Conservation (phyloP, 495 filamentous ascomycete genomes). For the Hyaloscypha bicolor region DNA sequence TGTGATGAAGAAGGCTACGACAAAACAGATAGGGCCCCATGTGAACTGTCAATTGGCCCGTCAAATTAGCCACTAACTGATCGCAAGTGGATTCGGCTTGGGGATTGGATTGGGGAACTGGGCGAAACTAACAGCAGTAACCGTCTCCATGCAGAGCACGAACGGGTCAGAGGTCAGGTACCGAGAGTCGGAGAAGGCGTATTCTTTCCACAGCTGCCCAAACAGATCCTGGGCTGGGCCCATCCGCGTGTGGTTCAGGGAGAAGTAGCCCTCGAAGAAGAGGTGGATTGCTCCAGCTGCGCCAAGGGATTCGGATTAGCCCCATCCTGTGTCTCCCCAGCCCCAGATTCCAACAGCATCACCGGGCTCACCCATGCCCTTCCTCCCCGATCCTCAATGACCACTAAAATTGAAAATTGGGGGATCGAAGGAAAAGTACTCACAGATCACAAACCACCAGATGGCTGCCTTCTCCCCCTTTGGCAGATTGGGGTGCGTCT, state of each 20-base stretch:
- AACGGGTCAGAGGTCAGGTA: slow-evolving; percentile 57
- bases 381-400: too few relatives aligned
- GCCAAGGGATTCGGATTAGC: slow-evolving; percentile 5
- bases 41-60: slow-evolving; percentile 47
- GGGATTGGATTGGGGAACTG: not conserved
- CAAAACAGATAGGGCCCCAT: slow-evolving; percentile 61
- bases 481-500: slow-evolving; percentile 48
- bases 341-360: too few relatives aligned
- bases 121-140: slow-evolving; percentile 45
- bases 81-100: not conserved
- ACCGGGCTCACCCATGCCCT: too few relatives aligned
- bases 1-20: slow-evolving; percentile 48
- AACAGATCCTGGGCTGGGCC: slow-evolving; percentile 47
- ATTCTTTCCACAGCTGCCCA: slow-evolving; percentile 65
- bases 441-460: slow-evolving; percentile 73
- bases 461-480: slow-evolving; percentile 56
- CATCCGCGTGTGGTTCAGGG: slow-evolving; percentile 46
- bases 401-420: slow-evolving; percentile 23
- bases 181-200: slow-evolving; percentile 59
- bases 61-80: slow-evolving; percentile 44
- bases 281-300: slow-evolving; percentile 55
- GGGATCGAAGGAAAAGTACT: slow-evolving; percentile 61
- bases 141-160: slow-evolving; percentile 57
- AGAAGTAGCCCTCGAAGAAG: slow-evolving; percentile 61
- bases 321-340: not conserved